Percentiles rank a stretch among this genome's conserved stretches.
These are phyloP conservation scores for Bryopsis sp. DNA, from an alignment of 139 green algal species.

Conservation along the genomic window DNA sequence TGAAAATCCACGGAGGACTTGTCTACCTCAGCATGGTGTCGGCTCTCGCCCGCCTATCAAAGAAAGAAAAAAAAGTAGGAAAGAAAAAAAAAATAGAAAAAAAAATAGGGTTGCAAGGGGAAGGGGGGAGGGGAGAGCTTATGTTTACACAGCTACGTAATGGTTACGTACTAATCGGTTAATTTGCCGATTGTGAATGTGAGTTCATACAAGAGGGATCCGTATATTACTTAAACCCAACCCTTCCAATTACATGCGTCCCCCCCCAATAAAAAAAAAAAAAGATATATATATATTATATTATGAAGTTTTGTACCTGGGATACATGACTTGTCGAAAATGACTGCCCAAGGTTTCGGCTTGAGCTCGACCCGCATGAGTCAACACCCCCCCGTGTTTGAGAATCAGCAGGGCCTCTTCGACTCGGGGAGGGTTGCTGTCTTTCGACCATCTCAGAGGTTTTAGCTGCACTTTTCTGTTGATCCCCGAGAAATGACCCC, in stretches of 20 bases:
- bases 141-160: too few species aligned
- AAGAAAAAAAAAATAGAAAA: too few species aligned
- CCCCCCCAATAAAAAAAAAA: neutral
- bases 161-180: too few species aligned
- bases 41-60: too few species aligned
- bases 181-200: too few species aligned
- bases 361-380: constrained; percentile 75
- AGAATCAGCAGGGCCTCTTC: constrained; percentile 63
- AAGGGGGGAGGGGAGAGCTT: too few species aligned
- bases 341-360: constrained; percentile 80
- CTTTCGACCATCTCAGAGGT: constrained; percentile 53
- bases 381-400: constrained; percentile 82
- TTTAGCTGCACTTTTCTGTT: constrained; percentile 99
- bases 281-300: neutral
- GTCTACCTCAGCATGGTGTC: too few species aligned
- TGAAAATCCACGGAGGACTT: too few species aligned
- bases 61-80: too few species aligned
- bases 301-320: constrained; percentile 33
- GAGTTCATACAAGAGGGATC: too few species aligned
- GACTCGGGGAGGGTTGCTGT: constrained; percentile 24
- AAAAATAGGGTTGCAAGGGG: too few species aligned
- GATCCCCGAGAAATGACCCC: constrained; percentile 75
- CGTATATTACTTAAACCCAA: too few species aligned
- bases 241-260: neutral
- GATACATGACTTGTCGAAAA: constrained; percentile 96